Conservation (phyloP, 1,284 basidiomycete species). For the Marasmius tenuissimus region DNA sequence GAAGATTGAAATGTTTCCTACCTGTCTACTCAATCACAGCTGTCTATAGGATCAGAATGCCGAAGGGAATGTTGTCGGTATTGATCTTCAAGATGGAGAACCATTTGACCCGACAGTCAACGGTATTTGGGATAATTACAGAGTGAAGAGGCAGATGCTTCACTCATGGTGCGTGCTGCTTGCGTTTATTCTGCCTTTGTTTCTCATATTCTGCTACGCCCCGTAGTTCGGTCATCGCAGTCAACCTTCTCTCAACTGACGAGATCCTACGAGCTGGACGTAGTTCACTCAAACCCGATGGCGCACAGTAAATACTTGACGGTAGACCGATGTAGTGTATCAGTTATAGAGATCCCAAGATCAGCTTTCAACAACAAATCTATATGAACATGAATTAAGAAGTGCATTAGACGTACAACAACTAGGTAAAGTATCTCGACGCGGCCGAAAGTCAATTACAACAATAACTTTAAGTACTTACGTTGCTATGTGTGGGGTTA, state of each 20-base stretch:
- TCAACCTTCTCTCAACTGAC: conserved; percentile 94
- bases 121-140: conserved; percentile 99
- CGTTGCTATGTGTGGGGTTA: background rate
- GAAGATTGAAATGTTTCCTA: conserved; percentile 11
- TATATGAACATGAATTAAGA: background rate
- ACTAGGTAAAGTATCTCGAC: background rate
- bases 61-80: conserved; percentile 87
- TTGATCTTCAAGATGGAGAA: conserved; percentile 93
- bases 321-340: background rate
- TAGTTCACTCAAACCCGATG: conserved; percentile 83
- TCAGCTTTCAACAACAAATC: background rate
- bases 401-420: background rate
- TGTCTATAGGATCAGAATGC: conserved; percentile 80
- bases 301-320: conserved; percentile 47
- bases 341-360: too few relatives aligned
- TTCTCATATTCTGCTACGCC: conserved; percentile 16
- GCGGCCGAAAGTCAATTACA: too few relatives aligned
- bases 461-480: too few relatives aligned
- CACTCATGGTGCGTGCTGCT: conserved; percentile 79
- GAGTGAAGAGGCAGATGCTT: conserved; percentile 98
- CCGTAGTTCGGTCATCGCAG: conserved; percentile 91
- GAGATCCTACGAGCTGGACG: conserved; percentile 94
- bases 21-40: conserved; percentile 11
- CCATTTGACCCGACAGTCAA: conserved; percentile 95
- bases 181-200: background rate